phyloP scores from a whole-genome alignment of 192 early-diverging fungal species.

The Jimgerdemannia flammicorona region DNA sequence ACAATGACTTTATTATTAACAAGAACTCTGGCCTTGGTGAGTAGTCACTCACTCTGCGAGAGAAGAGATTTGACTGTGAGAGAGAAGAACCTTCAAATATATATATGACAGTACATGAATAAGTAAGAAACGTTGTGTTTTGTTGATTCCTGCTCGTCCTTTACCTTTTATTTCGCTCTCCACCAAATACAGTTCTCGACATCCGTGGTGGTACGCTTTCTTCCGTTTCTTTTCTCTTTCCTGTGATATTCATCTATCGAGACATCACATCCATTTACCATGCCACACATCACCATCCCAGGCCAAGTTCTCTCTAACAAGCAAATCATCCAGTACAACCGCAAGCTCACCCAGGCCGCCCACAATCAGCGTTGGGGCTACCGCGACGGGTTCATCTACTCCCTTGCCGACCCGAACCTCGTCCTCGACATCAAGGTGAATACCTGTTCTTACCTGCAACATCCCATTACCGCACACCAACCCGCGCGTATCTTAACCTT shows the following conservation, averaged over 20 bases:
- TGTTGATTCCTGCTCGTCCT: not conserved
- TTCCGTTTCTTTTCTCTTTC: no score
- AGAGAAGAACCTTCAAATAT: no score
- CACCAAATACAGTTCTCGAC: not conserved
- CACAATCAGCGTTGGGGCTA: not conserved
- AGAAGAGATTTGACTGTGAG: no score
- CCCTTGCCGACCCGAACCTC: conserved; percentile 19
- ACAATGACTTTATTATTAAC: not conserved
- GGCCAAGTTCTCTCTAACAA: not conserved
- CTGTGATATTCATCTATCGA: no score
- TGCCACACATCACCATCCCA: no score
- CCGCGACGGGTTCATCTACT: not conserved
- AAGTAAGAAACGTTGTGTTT: no score
- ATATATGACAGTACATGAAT: no score
- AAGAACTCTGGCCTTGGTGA: not conserved
- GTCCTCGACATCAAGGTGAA: conserved; percentile 28
- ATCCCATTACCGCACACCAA: not conserved
- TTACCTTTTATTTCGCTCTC: not conserved
- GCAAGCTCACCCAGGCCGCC: not conserved
- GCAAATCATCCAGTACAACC: not conserved
- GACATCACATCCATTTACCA: no score
- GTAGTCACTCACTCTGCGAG: not conserved
- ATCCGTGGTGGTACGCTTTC: not conserved
- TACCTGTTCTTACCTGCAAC: not conserved
- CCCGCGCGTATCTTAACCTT: not conserved